Evolutionary conservation across 805 yeast species (phyloP).

Genomic region (Kodamaea jinghongensis): DNA sequence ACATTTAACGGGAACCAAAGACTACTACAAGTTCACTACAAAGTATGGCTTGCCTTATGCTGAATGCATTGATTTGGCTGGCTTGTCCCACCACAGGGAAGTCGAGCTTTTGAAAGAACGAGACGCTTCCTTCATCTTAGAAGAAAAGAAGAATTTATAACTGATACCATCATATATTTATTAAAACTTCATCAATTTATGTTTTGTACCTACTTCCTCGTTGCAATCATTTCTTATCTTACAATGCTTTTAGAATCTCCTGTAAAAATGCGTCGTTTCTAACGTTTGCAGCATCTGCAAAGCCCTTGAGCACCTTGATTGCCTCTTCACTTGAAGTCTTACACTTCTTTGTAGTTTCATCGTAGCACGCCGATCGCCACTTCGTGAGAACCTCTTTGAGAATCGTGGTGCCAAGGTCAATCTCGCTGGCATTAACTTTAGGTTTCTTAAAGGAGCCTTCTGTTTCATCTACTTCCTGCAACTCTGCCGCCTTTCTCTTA

Average conservation of each 20-base stretch:
- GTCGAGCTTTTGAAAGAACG: conserved; percentile 16
- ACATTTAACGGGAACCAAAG: conserved; percentile 56
- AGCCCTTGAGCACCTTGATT: conserved; percentile 33
- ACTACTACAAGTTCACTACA: conserved; percentile 58
- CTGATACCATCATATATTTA: no score
- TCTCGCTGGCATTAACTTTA: conserved; percentile 51
- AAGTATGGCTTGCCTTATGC: conserved; percentile 42
- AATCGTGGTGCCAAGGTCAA: conserved; percentile 50
- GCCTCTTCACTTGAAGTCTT: conserved; percentile 37
- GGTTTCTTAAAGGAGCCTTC: conserved; percentile 46
- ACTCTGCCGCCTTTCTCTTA: conserved; percentile 85
- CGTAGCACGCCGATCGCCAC: conserved; percentile 51
- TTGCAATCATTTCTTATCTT: conserved; percentile 8
- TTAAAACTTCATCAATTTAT: no score
- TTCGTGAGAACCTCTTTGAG: conserved; percentile 47
- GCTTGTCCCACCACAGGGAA: conserved; percentile 19
- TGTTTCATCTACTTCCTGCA: conserved; percentile 53
- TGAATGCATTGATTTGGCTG: conserved; percentile 20
- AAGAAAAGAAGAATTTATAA: conserved; percentile 14
- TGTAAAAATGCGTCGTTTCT: conserved; percentile 40
- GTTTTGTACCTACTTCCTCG: no score
- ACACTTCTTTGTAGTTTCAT: conserved; percentile 18
- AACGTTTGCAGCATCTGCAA: conserved; percentile 27
- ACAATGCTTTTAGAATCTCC: conserved; percentile 42
- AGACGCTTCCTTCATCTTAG: conserved; percentile 7